Evolutionary conservation across 2,329 filamentous ascomycete species (phyloP).

Genomic region (Apiospora arundinis): DNA sequence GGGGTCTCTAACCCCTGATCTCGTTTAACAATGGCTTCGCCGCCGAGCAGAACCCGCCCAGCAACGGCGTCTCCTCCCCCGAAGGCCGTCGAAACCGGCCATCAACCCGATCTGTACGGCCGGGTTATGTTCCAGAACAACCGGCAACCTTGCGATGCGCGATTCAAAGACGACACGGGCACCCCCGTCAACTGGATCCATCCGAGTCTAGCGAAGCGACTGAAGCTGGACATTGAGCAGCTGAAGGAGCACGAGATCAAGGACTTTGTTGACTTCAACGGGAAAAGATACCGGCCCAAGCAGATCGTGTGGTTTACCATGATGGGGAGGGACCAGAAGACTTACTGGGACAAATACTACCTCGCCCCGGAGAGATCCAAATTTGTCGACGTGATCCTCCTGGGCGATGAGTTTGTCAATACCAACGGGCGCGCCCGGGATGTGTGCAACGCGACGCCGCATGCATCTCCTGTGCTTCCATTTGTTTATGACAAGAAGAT

Average conservation of each 20-base stretch:
- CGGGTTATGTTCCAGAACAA: background rate
- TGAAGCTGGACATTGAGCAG: constrained; percentile 20
- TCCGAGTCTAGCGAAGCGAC: constrained; percentile 16
- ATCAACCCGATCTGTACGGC: constrained; percentile 20
- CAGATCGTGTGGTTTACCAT: constrained; percentile 18
- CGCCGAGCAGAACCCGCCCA: background rate
- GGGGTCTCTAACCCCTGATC: background rate
- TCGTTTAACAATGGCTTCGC: background rate
- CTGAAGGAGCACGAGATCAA: background rate
- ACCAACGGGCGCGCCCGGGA: background rate
- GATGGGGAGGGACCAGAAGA: constrained; percentile 12
- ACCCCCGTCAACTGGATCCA: constrained; percentile 27
- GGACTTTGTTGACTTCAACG: constrained; percentile 14
- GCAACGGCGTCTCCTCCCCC: background rate
- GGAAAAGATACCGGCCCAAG: background rate
- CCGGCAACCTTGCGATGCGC: constrained; percentile 11
- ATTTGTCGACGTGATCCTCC: constrained; percentile 21
- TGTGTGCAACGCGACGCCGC: background rate
- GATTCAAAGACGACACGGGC: constrained; percentile 25
- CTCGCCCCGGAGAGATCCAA: constrained; percentile 13
- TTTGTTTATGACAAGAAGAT: background rate
- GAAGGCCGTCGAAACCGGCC: background rate
- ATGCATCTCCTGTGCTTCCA: background rate
- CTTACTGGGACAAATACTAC: constrained; percentile 21
- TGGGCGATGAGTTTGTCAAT: constrained; percentile 21